Evolutionary conservation across 208 protist species (phyloP).

Genomic region (Crithidia acanthocephali): DNA sequence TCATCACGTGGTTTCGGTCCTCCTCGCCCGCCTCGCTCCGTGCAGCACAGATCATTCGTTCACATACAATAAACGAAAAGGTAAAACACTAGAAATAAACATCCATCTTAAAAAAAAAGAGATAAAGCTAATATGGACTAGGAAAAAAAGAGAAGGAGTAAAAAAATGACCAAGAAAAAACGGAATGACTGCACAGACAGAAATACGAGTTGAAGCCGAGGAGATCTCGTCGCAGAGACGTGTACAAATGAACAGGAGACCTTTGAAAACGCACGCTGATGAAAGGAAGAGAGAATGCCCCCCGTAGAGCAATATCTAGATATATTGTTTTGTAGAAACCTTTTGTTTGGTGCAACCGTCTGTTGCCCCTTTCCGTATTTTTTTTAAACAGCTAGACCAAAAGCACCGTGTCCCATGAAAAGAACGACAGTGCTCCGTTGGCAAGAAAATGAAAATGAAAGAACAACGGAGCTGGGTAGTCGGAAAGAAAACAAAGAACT

Average conservation of each 20-base stretch:
- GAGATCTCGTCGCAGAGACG: conserved; percentile 4
- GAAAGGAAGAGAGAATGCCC: conserved; percentile 44
- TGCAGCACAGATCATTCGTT: background rate
- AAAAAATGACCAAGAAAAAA: background rate
- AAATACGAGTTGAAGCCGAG: background rate
- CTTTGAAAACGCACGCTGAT: conserved; percentile 24
- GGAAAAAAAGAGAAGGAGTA: background rate
- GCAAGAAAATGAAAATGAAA: background rate
- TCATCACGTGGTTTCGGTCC: conserved; percentile 6
- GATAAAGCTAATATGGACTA: background rate
- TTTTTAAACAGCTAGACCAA: too few relatives aligned
- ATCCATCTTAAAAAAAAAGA: conserved; percentile 8
- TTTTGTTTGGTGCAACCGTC: background rate
- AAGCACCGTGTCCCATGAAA: background rate
- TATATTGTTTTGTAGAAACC: conserved; percentile 11
- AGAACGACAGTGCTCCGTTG: background rate
- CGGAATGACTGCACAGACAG: background rate
- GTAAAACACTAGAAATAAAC: conserved; percentile 1
- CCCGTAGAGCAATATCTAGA: conserved; percentile 40
- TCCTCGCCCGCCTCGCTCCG: background rate
- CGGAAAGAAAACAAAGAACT: background rate
- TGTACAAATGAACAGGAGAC: conserved; percentile 1
- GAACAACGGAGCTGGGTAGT: background rate
- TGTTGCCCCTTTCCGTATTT: background rate
- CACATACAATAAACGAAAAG: conserved; percentile 4